Percentiles rank a stretch among this genome's conserved stretches.
These are phyloP conservation scores for Mycena rosella DNA, from an alignment of 768 basidiomycete genomes.

Conservation along the genomic window DNA sequence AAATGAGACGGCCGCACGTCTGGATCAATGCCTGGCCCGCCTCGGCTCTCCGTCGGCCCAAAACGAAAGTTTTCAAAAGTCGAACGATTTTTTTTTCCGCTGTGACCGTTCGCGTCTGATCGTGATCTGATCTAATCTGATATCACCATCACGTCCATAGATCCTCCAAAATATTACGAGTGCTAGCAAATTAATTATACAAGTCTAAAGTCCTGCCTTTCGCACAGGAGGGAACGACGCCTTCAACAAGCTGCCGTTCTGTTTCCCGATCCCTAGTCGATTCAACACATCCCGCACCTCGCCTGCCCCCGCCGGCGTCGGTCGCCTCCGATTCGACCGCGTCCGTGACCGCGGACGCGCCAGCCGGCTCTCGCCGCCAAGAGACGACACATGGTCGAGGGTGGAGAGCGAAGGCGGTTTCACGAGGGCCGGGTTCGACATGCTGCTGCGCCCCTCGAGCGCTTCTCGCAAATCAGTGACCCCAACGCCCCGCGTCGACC, in stretches of 20 bases:
- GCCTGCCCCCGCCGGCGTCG: slow-evolving; percentile 63
- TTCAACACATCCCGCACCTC: slow-evolving; percentile 88
- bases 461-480: slow-evolving; percentile 92
- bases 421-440: slow-evolving; percentile 81
- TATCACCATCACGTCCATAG: not conserved
- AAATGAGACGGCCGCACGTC: no score
- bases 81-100: not conserved
- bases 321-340: slow-evolving; percentile 66
- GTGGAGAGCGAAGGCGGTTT: slow-evolving; percentile 83
- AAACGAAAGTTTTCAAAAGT: not conserved
- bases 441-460: slow-evolving; percentile 85
- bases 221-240: slow-evolving; percentile 74
- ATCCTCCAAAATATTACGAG: not conserved
- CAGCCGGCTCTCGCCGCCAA: slow-evolving; percentile 51
- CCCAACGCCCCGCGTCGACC: slow-evolving; percentile 84
- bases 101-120: no score
- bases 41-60: no score
- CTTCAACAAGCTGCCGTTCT: slow-evolving; percentile 72
- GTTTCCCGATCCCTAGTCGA: slow-evolving; percentile 86
- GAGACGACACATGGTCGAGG: slow-evolving; percentile 74
- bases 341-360: slow-evolving; percentile 57
- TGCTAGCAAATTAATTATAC: slow-evolving; percentile 7
- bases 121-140: not conserved
- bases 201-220: slow-evolving; percentile 33
- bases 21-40: no score